Percentiles rank a stretch among this genome's conserved stretches.
These are phyloP conservation scores for Tuber melanosporum DNA, from an alignment of 495 filamentous ascomycete species.

Conservation along the genomic window DNA sequence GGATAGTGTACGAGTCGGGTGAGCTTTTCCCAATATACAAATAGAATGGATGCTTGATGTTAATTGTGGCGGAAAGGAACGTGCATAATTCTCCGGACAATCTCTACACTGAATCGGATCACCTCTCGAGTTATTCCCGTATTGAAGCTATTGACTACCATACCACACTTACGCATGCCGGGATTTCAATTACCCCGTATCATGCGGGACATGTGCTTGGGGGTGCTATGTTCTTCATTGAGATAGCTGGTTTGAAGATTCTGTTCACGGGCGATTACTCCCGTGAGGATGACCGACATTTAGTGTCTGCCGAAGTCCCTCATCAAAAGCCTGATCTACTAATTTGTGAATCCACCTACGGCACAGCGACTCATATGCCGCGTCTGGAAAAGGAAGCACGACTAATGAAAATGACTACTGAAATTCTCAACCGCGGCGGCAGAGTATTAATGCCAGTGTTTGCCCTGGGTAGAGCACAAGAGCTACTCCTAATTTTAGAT, in stretches of 20 bases:
- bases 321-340: slow-evolving; percentile 84
- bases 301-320: slow-evolving; percentile 85
- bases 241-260: slow-evolving; percentile 91
- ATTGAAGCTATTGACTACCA: slow-evolving; percentile 98
- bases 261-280: slow-evolving; percentile 98
- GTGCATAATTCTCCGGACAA: slow-evolving; percentile 40
- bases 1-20: slow-evolving; percentile 83
- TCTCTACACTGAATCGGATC: slow-evolving; percentile 90
- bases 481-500: slow-evolving; percentile 87
- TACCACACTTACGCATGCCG: slow-evolving; percentile 92
- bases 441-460: slow-evolving; percentile 93
- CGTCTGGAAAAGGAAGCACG: slow-evolving; percentile 82
- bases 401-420: slow-evolving; percentile 89
- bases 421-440: slow-evolving; percentile 81
- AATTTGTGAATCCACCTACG: slow-evolving; percentile 95
- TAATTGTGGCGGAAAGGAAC: slow-evolving; percentile 22
- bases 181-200: slow-evolving; percentile 92
- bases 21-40: slow-evolving; percentile 17
- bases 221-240: slow-evolving; percentile 96
- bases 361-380: slow-evolving; percentile 83
- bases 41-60: neutral
- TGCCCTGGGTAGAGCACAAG: slow-evolving; percentile 86
- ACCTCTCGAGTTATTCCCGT: slow-evolving; percentile 78
- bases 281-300: slow-evolving; percentile 84
- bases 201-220: slow-evolving; percentile 95